Evolutionary conservation across 805 yeast species (phyloP).

Genomic region (Candida ascalaphidarum): DNA sequence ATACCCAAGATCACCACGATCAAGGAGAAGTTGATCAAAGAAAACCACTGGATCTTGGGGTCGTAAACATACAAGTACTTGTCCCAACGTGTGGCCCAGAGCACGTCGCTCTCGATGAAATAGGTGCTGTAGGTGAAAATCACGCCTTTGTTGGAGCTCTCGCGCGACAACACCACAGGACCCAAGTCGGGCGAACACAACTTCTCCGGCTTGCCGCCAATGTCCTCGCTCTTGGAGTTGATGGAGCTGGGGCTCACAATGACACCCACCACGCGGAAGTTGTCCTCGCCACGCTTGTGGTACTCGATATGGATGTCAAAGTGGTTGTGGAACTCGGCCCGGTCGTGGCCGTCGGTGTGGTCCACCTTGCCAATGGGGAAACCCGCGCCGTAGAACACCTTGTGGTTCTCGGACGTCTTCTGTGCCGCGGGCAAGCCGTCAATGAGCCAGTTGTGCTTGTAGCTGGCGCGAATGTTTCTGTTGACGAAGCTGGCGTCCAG

Average conservation of each 20-base stretch:
- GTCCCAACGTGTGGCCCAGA: conserved; percentile 99
- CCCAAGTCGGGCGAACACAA: conserved; percentile 22
- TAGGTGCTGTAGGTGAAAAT: conserved; percentile 75
- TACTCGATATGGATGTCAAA: conserved; percentile 73
- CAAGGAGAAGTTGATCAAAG: conserved; percentile 77
- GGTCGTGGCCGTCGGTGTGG: conserved; percentile 34
- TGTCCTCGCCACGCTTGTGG: conserved; percentile 61
- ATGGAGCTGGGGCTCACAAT: conserved; percentile 62
- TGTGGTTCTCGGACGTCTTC: conserved; percentile 47
- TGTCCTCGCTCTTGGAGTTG: conserved; percentile 13
- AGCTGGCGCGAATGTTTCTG: conserved; percentile 73
- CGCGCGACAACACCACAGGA: conserved; percentile 43
- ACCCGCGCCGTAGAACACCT: conserved; percentile 69
- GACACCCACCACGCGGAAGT: conserved; percentile 86
- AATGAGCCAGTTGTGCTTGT: conserved; percentile 83
- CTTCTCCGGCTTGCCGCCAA: too few species aligned
- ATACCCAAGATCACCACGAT: conserved; percentile 71
- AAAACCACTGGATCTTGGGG: conserved; percentile 94
- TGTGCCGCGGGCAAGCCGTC: conserved; percentile 94
- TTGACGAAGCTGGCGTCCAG: conserved; percentile 70
- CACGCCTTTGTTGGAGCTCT: conserved; percentile 49
- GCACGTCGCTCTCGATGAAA: conserved; percentile 61
- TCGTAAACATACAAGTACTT: conserved; percentile 86
- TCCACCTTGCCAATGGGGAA: conserved; percentile 72
- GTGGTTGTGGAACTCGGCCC: conserved; percentile 75